Conservation (phyloP, 2,329 filamentous ascomycete species). For the Pseudogymnoascus sp. region DNA sequence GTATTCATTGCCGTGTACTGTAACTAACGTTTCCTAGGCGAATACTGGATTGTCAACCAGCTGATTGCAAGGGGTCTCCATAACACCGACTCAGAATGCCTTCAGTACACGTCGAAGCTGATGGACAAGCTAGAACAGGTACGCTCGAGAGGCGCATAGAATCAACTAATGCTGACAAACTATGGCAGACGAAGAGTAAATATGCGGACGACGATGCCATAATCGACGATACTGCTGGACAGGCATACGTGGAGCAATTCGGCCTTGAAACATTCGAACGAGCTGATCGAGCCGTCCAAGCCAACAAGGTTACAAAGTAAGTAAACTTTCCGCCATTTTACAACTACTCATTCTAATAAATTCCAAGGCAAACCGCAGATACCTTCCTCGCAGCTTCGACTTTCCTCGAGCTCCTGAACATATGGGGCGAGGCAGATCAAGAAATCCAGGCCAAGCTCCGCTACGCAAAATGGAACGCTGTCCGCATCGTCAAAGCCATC, state of each 20-base stretch:
- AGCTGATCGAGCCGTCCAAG: conserved; percentile 71
- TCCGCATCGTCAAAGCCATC: conserved; percentile 82
- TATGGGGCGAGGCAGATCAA: conserved; percentile 69
- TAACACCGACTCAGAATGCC: conserved; percentile 65
- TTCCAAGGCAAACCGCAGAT: conserved; percentile 71
- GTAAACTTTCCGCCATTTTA: conserved; percentile 29
- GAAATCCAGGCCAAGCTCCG: conserved; percentile 83
- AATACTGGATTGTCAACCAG: conserved; percentile 88
- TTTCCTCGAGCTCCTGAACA: conserved; percentile 78
- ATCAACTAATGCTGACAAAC: not conserved
- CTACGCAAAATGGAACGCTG: conserved; percentile 91
- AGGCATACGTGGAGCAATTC: conserved; percentile 92
- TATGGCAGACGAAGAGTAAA: conserved; percentile 55
- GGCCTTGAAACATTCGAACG: conserved; percentile 78
- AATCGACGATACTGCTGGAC: conserved; percentile 73
- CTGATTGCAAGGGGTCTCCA: conserved; percentile 78
- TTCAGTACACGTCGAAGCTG: conserved; percentile 68
- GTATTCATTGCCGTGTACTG: not conserved
- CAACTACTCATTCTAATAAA: conserved; percentile 3
- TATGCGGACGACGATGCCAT: conserved; percentile 75
- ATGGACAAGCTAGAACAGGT: conserved; percentile 88
- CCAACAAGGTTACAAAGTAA: conserved; percentile 78
- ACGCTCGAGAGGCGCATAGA: conserved; percentile 14
- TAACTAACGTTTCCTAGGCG: conserved; percentile 42
- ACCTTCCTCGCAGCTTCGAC: conserved; percentile 89